Conservation (phyloP, 768 basidiomycete genomes). For the Termitomyces sp. region DNA sequence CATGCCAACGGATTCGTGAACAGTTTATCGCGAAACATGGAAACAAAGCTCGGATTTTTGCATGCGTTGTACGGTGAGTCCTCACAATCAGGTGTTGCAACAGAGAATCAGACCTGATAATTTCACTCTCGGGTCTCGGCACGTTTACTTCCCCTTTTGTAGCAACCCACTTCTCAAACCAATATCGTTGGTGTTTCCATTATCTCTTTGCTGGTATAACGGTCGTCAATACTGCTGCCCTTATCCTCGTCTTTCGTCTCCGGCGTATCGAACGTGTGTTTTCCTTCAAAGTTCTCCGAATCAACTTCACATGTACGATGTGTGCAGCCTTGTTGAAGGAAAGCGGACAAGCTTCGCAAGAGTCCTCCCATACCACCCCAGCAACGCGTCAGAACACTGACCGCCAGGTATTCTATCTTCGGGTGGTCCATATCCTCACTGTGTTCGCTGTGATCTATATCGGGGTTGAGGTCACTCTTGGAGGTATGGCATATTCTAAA, state of each 20-base stretch:
- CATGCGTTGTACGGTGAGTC: constrained; percentile 42
- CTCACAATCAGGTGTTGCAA: not conserved
- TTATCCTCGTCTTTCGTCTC: constrained; percentile 21
- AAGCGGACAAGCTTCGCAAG: constrained; percentile 23
- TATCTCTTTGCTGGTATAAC: constrained; percentile 58
- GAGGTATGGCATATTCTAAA: constrained; percentile 25
- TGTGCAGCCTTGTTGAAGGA: constrained; percentile 15
- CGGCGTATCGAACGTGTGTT: constrained; percentile 23
- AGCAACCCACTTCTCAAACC: constrained; percentile 65
- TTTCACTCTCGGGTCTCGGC: constrained; percentile 25
- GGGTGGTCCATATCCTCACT: constrained; percentile 40
- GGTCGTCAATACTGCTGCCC: constrained; percentile 24
- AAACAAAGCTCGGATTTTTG: constrained; percentile 46
- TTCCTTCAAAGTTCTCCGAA: not conserved
- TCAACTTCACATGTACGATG: not conserved
- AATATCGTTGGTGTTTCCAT: too few relatives aligned
- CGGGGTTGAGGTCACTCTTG: constrained; percentile 49
- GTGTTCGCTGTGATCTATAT: constrained; percentile 41
- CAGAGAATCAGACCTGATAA: not conserved
- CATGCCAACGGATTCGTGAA: constrained; percentile 54
- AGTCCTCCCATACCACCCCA: not conserved
- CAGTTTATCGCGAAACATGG: constrained; percentile 35
- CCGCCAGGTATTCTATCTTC: constrained; percentile 38
- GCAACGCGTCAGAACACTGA: constrained; percentile 26
- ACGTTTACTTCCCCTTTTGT: constrained; percentile 54